phyloP scores from a whole-genome alignment of 306 rosid genomes.

The Vigna hirtella region DNA sequence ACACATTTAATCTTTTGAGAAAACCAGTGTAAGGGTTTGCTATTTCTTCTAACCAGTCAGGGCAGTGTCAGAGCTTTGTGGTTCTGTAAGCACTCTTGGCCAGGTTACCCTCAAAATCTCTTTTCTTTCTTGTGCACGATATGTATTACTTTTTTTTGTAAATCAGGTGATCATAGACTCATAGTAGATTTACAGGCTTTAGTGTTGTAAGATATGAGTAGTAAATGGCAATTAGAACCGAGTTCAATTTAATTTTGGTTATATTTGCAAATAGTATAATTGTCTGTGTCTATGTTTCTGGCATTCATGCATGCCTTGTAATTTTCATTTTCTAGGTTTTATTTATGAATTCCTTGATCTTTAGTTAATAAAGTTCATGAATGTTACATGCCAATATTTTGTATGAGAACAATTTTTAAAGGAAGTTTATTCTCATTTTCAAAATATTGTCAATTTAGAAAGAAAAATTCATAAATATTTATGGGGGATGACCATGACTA shows the following conservation, averaged over 20 bases:
- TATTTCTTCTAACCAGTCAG: conserved; percentile 43
- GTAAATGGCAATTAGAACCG: conserved; percentile 44
- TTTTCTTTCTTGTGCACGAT: conserved; percentile 31
- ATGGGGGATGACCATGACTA: conserved; percentile 3
- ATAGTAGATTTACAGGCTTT: conserved; percentile 39
- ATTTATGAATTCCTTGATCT: conserved; percentile 28
- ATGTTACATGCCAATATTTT: conserved; percentile 8
- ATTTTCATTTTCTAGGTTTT: background rate
- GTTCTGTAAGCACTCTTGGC: conserved; percentile 53
- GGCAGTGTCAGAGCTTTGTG: conserved; percentile 53
- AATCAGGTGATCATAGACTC: conserved; percentile 38
- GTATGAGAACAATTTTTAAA: background rate
- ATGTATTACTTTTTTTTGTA: conserved; percentile 32
- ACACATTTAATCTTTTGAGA: background rate
- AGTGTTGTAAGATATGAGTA: conserved; percentile 49
- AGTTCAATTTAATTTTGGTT: conserved; percentile 35
- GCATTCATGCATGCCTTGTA: conserved; percentile 18
- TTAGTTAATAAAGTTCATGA: background rate
- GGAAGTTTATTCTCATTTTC: background rate
- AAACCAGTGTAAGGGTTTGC: background rate
- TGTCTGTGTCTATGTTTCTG: conserved; percentile 19
- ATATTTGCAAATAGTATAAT: conserved; percentile 20
- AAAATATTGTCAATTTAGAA: background rate
- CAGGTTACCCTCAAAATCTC: conserved; percentile 52
- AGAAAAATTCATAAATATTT: conserved; percentile 24